Evolutionary conservation across 257 asterid species (phyloP), one percentile per base, ranked within the genome.

Genomic region (Lavandula angustifolia): DNA sequence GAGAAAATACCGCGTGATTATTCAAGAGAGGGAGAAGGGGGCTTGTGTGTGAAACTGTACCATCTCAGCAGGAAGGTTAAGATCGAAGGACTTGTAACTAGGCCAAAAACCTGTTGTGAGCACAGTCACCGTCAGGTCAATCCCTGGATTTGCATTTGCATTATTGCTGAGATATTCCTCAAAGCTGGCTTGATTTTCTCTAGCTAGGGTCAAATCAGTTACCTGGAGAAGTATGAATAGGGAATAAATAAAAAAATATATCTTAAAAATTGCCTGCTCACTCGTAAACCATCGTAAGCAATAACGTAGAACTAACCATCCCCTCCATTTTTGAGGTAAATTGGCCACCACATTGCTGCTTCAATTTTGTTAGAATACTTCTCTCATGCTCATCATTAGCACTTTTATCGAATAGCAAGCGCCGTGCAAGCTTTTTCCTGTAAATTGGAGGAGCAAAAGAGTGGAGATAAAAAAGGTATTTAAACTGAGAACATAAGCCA

Each of bases 271-370:
- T 40, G 33, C 62, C 14, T 32, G 57, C 49, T 6, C 12, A 40
- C 9, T 43, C 58, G 55, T 14, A 13, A 40, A 18, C 34, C 58
- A 14, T 7, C 34, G 52, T 8, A 49, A 9, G 54, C 17, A 38
- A 65, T 52, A 56, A 32, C 13, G 38, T 32, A 51, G 66, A 27
- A 69, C 96, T 76, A 43, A 94, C 99, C 99, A 94, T 94, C 60
- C 99, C 99, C 85, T 94, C 99, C 99, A 94, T 94, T 87, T 94
- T 94, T 29, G 99, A 94, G 5, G 99, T 94, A 73, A 94, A 94
- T 54, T 94, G 99, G 57, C 95, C 99, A 48, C 99, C 99, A 59
- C 99, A 94, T 79, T 94, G 99, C 77, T 94, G 99, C 85, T 94
- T 94, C 87, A 94, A 66, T 79, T 90, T 94, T 72, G 99, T 94